These are phyloP conservation scores for Adansonia digitata DNA, from an alignment of 345 rosid genomes.

Conservation along the genomic window DNA sequence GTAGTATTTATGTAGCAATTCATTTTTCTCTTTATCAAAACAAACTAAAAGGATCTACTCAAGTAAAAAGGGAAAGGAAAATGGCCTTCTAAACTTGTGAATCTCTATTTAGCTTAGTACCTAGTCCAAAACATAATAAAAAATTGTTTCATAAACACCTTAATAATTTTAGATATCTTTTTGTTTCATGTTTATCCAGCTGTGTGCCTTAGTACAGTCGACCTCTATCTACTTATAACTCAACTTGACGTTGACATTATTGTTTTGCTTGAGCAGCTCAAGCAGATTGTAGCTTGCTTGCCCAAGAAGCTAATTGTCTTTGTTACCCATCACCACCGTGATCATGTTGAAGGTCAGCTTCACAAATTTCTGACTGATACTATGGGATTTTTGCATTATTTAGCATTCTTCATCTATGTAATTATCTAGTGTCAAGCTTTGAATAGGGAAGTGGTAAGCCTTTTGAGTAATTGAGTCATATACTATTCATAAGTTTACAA, in stretches of 20 bases:
- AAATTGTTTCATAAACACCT: neutral
- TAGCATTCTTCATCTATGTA: neutral
- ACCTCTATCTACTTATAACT: neutral
- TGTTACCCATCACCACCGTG: slow-evolving; percentile 81
- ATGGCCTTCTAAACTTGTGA: neutral
- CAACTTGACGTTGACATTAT: slow-evolving; percentile 13
- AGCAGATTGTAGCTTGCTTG: slow-evolving; percentile 57
- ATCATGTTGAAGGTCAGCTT: slow-evolving; percentile 75
- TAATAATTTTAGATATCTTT: neutral
- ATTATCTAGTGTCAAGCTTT: neutral
- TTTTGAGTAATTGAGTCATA: neutral
- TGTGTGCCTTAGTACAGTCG: neutral
- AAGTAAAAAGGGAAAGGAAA: neutral
- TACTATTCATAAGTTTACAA: no score
- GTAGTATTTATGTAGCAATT: neutral
- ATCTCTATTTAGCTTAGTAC: neutral
- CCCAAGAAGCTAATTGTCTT: slow-evolving; percentile 72
- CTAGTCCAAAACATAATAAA: neutral
- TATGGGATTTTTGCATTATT: neutral
- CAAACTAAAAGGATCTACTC: neutral
- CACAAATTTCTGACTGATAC: neutral
- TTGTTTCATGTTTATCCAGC: neutral
- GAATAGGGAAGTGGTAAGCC: neutral
- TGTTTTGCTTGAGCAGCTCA: slow-evolving; percentile 49
- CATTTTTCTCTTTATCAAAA: neutral